A percentile compares a stretch with the other conserved stretches of the same genome.
Conservation (phyloP, 768 basidiomycete genomes). For the Lactarius deliciosus region DNA sequence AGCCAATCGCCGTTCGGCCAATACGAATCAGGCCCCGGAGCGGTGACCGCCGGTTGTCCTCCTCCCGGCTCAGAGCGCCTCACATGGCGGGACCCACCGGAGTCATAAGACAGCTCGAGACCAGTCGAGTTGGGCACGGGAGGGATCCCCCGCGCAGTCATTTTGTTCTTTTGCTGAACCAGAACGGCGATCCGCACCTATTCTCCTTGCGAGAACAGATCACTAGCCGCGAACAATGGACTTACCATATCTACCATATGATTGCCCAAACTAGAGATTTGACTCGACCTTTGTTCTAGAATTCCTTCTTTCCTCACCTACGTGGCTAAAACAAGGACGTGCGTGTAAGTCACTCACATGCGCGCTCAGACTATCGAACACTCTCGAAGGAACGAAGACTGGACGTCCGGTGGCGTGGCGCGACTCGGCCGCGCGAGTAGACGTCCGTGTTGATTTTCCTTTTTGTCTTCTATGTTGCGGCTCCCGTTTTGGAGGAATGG, state of each 20-base stretch:
- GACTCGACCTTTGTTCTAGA: constrained; percentile 2
- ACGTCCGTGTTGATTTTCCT: background rate
- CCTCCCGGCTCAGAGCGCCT: background rate
- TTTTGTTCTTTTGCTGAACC: background rate
- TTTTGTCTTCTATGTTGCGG: background rate
- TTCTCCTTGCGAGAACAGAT: background rate
- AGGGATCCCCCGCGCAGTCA: background rate
- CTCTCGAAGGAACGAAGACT: background rate
- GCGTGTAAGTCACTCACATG: background rate
- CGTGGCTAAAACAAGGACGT: background rate
- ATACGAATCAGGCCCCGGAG: background rate
- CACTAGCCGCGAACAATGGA: background rate
- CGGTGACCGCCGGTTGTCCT: background rate
- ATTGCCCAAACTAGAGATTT: background rate
- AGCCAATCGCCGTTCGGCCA: background rate
- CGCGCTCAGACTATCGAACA: background rate
- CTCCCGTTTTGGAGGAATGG: background rate
- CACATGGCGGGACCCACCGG: background rate
- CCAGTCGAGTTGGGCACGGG: background rate
- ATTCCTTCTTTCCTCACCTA: background rate
- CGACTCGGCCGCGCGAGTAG: background rate
- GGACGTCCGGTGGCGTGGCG: background rate
- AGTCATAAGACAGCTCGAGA: background rate
- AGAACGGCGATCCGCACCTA: background rate
- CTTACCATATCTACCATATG: no score